Evolutionary conservation across 2,329 filamentous ascomycete species (phyloP).

Genomic region (Fragosphaeria purpurea): DNA sequence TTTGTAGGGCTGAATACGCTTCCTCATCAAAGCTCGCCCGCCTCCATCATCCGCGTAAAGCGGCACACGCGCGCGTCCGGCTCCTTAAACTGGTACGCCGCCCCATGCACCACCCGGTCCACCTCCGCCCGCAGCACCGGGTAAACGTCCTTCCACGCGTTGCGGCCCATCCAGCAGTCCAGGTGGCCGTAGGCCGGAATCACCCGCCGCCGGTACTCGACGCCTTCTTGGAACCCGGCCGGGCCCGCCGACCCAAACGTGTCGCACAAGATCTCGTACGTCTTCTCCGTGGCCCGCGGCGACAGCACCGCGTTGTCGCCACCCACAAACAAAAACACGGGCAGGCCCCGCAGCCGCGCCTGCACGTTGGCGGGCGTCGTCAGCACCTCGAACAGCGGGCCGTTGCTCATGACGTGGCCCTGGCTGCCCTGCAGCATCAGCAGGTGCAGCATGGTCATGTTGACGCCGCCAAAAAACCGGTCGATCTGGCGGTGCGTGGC

Average conservation of each 20-base stretch:
- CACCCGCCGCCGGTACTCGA: conserved; percentile 41
- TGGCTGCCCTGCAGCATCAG: conserved; percentile 46
- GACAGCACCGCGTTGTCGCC: conserved; percentile 47
- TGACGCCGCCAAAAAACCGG: conserved; percentile 52
- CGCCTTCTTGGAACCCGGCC: conserved; percentile 14
- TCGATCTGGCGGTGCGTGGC: conserved; percentile 53
- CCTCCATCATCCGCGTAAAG: conserved; percentile 31
- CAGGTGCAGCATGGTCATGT: conserved; percentile 46
- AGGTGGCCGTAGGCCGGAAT: conserved; percentile 50
- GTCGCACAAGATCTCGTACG: conserved; percentile 42
- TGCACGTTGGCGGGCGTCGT: conserved; percentile 39
- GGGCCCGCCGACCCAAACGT: conserved; percentile 31
- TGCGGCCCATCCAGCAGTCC: conserved; percentile 52
- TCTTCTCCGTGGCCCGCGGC: conserved; percentile 41
- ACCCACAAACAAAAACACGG: conserved; percentile 46
- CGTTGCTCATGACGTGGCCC: conserved; percentile 43
- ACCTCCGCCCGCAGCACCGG: conserved; percentile 45
- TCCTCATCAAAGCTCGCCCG: conserved; percentile 23
- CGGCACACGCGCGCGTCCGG: conserved; percentile 30
- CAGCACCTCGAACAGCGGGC: conserved; percentile 34
- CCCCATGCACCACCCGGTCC: conserved; percentile 38
- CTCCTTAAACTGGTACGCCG: conserved; percentile 31
- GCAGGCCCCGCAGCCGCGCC: conserved; percentile 38
- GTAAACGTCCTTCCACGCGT: conserved; percentile 50
- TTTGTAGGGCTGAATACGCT: not conserved